Evolutionary conservation across 192 early-diverging fungal species (phyloP), one percentile per base, ranked within the genome.

Genomic region (Fimicolochytrium jonesii): DNA sequence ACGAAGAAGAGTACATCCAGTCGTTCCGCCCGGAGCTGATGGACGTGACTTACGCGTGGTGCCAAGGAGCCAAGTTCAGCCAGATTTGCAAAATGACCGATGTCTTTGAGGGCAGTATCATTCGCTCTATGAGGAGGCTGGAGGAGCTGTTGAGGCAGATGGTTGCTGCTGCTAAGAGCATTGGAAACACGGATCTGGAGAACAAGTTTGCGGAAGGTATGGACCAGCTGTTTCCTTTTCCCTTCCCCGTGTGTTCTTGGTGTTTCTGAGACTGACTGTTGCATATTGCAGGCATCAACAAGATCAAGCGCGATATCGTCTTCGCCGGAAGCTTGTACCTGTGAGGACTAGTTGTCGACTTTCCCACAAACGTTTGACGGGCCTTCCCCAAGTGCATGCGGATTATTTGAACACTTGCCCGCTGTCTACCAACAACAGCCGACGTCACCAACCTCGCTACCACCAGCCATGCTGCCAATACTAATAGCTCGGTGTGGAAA

Each of bases 301-400:
- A 88, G 75, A 92, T 99, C 73, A 92, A 94, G 76, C 82, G 94
- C 62, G 94, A 97, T 60, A 97, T 99, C 77, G 89, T 99, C 30
- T 99, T 97, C 81, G 93, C 96, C 17, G 87, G 86, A 17, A 93
- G 91, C 42, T 81, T 99, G 62, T 99, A 95, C 34, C 34, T 67
- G 47, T 67, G 47, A 48, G 23, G 7, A 48, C 46, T n/a, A n/a
- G n/a, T n/a, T n/a, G n/a, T n/a, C n/a, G n/a, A n/a, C n/a, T n/a
- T n/a, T n/a, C n/a, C n/a, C n/a, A n/a, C n/a, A n/a, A n/a, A n/a
- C n/a, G n/a, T n/a, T n/a, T n/a, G n/a, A n/a, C n/a, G n/a, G n/a
- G n/a, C n/a, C n/a, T n/a, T n/a, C n/a, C n/a, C n/a, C n/a, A n/a
- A n/a, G n/a, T n/a, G n/a, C n/a, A n/a, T n/a, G n/a, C n/a, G n/a